Evolutionary conservation across 2,329 filamentous ascomycete genomes (phyloP), one percentile per base, ranked within the genome.

Genomic region (Fusarium poae): DNA sequence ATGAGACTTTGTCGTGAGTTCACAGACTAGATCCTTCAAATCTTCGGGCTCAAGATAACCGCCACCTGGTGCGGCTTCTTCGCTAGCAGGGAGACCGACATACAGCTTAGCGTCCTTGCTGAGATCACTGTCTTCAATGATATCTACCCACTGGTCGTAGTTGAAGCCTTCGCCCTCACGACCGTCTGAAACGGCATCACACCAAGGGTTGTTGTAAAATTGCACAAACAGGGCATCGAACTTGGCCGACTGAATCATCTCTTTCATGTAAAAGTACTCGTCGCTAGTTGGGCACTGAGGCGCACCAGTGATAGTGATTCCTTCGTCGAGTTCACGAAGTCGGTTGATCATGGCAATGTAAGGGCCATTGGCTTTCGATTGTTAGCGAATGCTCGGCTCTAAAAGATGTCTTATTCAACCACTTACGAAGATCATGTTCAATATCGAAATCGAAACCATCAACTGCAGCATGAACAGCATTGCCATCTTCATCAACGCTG

Each of bases 171-270:
- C 70, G 68, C 13, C 76, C 72, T 12, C 75, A 55, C 21, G 68
- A 76, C 11, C 75, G 54, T 67, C 62, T 18, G 71, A 35, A 62
- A 80, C 70, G 27, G 77, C 74, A 44, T 81, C 78, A 69, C 82
- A 84, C 21, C 49, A 66, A 1, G 71, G 68, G 72, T 84, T 84
- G 77, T 84, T 84, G 77, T 83, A 85, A 74, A 84, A 85, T 75
- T 84, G 83, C 51, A 85, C 73, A 71, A 82, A 84, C 40, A 82
- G 74, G 16, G 79, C 77, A 27, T 82, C 80, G 64, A 85, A 81
- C 44, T 78, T 72, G 42, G 79, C 76, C 54, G 79, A 72, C 13
- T 79, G 75, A 39, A 84, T 80, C 65, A 83, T 72, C 8, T 77
- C 74, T 54, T 77, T 74, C 73, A 82, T 76, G 54, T 77, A 69